phyloP scores from a whole-genome alignment of 129 eudicot genomes.

The Helichrysum umbraculigerum region DNA sequence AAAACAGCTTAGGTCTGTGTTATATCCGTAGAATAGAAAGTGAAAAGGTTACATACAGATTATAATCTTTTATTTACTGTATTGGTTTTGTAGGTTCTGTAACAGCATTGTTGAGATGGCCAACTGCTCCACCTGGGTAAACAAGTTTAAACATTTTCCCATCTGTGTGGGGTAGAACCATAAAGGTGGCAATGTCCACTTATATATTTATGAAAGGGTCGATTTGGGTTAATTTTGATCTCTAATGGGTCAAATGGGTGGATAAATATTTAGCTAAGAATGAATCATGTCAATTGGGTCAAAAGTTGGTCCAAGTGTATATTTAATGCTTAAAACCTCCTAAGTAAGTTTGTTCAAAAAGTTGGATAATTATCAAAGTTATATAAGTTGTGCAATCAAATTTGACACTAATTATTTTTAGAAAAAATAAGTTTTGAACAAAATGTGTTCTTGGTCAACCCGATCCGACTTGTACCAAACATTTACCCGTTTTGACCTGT shows the following conservation, averaged over 20 bases:
- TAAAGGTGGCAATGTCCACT: not conserved
- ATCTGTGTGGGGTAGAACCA: not conserved
- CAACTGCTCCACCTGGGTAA: slow-evolving; percentile 99
- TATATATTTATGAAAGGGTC: not conserved
- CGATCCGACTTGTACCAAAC: not conserved
- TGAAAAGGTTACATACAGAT: not conserved
- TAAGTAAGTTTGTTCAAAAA: not conserved
- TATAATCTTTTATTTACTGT: not conserved
- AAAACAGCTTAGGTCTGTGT: slow-evolving; percentile 50
- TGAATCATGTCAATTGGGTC: not conserved
- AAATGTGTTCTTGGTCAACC: not conserved
- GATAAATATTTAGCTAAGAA: not conserved
- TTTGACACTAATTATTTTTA: not conserved
- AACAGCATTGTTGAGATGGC: slow-evolving; percentile 96
- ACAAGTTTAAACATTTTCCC: slow-evolving; percentile 18
- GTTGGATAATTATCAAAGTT: not conserved
- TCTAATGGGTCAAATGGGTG: not conserved
- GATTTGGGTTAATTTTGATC: not conserved
- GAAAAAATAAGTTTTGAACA: not conserved
- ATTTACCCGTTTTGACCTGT: not conserved
- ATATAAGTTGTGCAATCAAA: not conserved
- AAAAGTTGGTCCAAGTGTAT: not conserved
- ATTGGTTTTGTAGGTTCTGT: slow-evolving; percentile 55
- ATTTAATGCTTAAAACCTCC: not conserved
- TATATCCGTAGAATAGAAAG: not conserved